These are phyloP conservation scores for Mesotaenium endlicherianum DNA, from an alignment of 139 green algal species.

Conservation along the genomic window DNA sequence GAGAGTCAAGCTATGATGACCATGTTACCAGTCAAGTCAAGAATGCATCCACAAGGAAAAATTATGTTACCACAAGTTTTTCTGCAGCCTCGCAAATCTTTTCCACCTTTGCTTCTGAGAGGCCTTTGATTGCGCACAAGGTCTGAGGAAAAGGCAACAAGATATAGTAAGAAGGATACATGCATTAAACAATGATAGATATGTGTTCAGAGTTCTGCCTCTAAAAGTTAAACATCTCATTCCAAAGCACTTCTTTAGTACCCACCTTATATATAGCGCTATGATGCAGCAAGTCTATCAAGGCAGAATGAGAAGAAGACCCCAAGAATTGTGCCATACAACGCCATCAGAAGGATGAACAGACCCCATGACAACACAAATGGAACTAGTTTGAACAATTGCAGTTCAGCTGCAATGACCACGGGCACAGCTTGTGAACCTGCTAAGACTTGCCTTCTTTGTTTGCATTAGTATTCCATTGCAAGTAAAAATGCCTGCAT, in stretches of 20 bases:
- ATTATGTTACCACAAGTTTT: constrained; percentile 38
- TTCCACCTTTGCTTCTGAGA: constrained; percentile 90
- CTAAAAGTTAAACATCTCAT: constrained; percentile 1
- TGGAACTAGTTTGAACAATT: constrained; percentile 1
- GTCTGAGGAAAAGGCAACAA: constrained; percentile 7
- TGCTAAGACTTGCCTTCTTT: constrained; percentile 61
- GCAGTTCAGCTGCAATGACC: neutral
- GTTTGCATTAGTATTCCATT: constrained; percentile 78
- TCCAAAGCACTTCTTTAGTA: constrained; percentile 1
- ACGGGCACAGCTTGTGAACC: neutral
- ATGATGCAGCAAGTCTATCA: too few relatives aligned
- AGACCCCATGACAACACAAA: too few relatives aligned
- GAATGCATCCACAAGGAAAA: neutral
- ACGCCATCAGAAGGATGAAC: too few relatives aligned
- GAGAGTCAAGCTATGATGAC: neutral
- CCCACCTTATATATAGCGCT: neutral
- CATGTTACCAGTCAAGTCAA: neutral
- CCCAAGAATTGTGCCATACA: too few relatives aligned
- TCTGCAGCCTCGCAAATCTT: constrained; percentile 74
- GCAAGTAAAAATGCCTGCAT: constrained; percentile 76
- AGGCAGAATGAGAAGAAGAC: too few relatives aligned
- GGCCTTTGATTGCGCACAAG: constrained; percentile 82
- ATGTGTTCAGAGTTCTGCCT: neutral
- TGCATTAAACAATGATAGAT: neutral
- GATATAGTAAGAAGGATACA: neutral